Base-by-base conservation (phyloP, 1,139 yeast genomes). In the Yamadazyma dendronema region DNA sequence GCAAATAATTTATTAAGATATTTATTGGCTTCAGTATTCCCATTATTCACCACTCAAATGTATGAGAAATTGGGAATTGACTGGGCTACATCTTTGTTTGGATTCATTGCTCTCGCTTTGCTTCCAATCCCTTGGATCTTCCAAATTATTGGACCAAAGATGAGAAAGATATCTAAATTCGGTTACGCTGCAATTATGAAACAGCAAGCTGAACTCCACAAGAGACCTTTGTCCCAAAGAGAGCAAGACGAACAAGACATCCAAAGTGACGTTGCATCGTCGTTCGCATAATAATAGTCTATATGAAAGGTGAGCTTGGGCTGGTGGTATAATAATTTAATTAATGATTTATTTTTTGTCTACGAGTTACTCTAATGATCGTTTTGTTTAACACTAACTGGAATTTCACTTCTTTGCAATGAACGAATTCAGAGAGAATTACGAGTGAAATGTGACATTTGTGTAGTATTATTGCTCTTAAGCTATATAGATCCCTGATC, bases 1-100 rank as follows among this genome's bases (percentile, higher is more conserved):
- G 95, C 95, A 3, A 85, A 84, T 60, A 84, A 84, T 54, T 65
- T 85, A 49, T 61, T 80, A 42, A 74, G 92, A 60, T 84, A 84
- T 52, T 44, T 76, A 2, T 65, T 83, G 64, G 88, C 89, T 4
- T 84, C 86, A 3, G 71, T 63, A 7, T 70, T 69, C 57, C 76
- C 76, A 36, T 58, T 69, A 40, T 70, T 71, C 56, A 65, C 71
- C 3, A 60, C 65, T 6, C 75, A 70, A 49, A 67, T 69, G 74
- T 70, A 66, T 51, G 52, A 59, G 15, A 58, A 49, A 24, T 56
- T 69, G 42, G 58, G 60, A 34, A 61, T 66, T 31, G 65, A 56
- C 38, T 65, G 70, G 72, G 72, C 69, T 8, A 56, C 63, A 2
- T 56, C 67, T 3, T 38, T 62, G n/a, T 60, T 65, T 48, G 72